A percentile compares a stretch with the other conserved stretches of the same genome.
These are phyloP conservation scores for Hypholoma fasciculare DNA, from an alignment of 768 basidiomycete genomes.

Conservation along the genomic window DNA sequence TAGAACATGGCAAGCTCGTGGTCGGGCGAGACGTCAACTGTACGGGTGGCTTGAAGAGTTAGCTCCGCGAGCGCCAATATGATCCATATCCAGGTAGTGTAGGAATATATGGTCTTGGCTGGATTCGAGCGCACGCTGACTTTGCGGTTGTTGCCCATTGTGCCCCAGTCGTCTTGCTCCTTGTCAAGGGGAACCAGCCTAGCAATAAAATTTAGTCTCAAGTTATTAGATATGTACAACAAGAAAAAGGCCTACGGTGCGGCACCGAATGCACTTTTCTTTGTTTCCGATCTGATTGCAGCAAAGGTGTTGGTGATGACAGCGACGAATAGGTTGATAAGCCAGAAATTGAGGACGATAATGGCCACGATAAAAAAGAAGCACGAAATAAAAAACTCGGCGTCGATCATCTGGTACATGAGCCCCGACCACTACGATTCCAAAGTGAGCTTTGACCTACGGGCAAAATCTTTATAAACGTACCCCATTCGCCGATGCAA, in stretches of 20 bases:
- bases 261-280: conserved; percentile 91
- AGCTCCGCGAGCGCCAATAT: conserved; percentile 71
- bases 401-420: conserved; percentile 89
- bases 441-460: background rate
- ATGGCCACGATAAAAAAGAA: conserved; percentile 86
- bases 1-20: conserved; percentile 55
- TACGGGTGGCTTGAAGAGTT: conserved; percentile 69
- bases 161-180: conserved; percentile 67
- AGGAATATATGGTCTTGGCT: conserved; percentile 54
- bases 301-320: conserved; percentile 95
- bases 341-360: conserved; percentile 90
- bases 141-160: conserved; percentile 44
- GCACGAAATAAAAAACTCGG: conserved; percentile 87
- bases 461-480: conserved; percentile 18
- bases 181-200: conserved; percentile 43
- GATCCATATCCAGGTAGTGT: conserved; percentile 74
- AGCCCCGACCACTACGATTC: conserved; percentile 63
- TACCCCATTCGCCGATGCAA: conserved; percentile 79
- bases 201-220: background rate
- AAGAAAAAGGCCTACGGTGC: conserved; percentile 49
- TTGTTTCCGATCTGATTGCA: conserved; percentile 82
- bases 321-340: conserved; percentile 91
- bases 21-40: conserved; percentile 43
- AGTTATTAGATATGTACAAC: background rate
- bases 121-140: conserved; percentile 39